These are phyloP conservation scores for Polysphondylium violaceum DNA, from an alignment of 78 protist species.

Conservation along the genomic window DNA sequence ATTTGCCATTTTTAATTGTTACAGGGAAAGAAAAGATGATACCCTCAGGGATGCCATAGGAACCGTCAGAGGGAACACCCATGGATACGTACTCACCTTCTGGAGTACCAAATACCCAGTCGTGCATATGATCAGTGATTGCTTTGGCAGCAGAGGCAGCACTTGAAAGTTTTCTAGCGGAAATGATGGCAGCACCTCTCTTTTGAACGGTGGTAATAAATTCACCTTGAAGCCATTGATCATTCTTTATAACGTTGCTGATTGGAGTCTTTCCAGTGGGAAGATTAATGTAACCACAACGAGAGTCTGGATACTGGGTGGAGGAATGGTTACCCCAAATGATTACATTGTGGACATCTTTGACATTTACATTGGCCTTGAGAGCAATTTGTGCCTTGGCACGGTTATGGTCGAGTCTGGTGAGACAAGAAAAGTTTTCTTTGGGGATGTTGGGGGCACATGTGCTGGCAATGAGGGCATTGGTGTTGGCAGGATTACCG, in stretches of 20 bases:
- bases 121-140: constrained; percentile 77
- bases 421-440: constrained; percentile 93
- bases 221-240: constrained; percentile 71
- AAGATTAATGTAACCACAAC: constrained; percentile 63
- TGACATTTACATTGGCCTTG: constrained; percentile 33
- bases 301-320: constrained; percentile 84
- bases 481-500: constrained; percentile 99
- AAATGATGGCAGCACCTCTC: constrained; percentile 95
- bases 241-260: constrained; percentile 55
- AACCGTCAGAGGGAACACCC: constrained; percentile 84
- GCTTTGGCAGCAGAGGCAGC: constrained; percentile 95
- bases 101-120: constrained; percentile 87
- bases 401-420: constrained; percentile 96
- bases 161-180: constrained; percentile 87
- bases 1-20: constrained; percentile 62
- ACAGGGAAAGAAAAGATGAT: constrained; percentile 86
- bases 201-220: constrained; percentile 89
- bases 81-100: constrained; percentile 80
- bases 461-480: constrained; percentile 82
- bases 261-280: constrained; percentile 48
- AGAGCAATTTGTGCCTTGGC: constrained; percentile 80
- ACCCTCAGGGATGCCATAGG: constrained; percentile 64
- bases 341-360: constrained; percentile 81
- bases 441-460: constrained; percentile 90
- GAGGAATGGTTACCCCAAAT: constrained; percentile 98